Conservation (phyloP, 495 filamentous ascomycete genomes). For the Achaetomiella virescens region DNA sequence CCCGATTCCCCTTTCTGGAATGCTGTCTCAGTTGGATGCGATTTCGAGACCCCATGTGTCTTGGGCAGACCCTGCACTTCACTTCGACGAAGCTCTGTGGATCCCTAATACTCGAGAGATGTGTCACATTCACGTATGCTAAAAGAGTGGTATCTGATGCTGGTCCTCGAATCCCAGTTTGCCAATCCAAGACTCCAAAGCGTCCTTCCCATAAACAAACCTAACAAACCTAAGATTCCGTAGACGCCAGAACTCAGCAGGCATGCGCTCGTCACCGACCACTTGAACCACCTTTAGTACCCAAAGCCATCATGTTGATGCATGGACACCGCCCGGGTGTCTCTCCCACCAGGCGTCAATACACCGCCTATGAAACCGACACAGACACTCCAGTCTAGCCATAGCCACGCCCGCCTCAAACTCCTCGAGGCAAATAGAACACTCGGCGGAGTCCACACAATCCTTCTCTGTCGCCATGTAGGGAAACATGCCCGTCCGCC, state of each 20-base stretch:
- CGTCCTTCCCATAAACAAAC: background rate
- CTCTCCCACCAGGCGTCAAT: slow-evolving; percentile 51
- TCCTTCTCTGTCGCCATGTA: slow-evolving; percentile 91
- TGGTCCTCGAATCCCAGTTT: background rate
- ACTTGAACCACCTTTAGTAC: too few relatives aligned
- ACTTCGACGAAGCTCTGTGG: background rate
- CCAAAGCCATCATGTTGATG: slow-evolving; percentile 49
- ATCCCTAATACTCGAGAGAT: background rate
- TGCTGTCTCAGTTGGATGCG: background rate
- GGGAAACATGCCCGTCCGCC: slow-evolving; percentile 46
- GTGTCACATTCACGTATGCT: background rate
- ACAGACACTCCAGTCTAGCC: slow-evolving; percentile 84
- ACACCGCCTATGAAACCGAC: slow-evolving; percentile 78
- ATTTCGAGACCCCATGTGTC: too few relatives aligned
- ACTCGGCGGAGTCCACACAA: slow-evolving; percentile 75
- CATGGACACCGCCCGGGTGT: slow-evolving; percentile 51
- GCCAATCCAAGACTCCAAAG: background rate
- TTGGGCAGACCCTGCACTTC: too few relatives aligned
- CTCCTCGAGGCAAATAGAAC: slow-evolving; percentile 94
- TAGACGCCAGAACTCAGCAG: background rate
- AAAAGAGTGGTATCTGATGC: slow-evolving; percentile 12
- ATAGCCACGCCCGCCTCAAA: slow-evolving; percentile 79
- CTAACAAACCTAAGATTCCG: too few relatives aligned
- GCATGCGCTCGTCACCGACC: too few relatives aligned
- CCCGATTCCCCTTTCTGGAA: background rate